Percentiles rank a stretch among this genome's conserved stretches.
These are phyloP conservation scores for Nitzschia sp. DNA, from an alignment of 108 stramenopile genomes.

Conservation along the genomic window DNA sequence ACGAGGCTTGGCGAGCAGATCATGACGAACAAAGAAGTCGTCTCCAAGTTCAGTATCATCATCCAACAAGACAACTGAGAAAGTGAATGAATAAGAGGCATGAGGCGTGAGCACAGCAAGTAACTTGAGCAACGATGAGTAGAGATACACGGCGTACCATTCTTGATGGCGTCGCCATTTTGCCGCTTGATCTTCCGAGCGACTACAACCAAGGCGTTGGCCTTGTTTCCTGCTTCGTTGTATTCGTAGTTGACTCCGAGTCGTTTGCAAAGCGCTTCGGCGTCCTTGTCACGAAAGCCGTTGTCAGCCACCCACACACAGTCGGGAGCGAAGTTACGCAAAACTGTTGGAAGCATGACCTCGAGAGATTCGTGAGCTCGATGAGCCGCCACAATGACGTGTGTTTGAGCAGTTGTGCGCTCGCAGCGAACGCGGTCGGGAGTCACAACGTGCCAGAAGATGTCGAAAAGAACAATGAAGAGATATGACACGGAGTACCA, in stretches of 20 bases:
- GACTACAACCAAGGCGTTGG: constrained; percentile 13
- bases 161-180: constrained; percentile 11
- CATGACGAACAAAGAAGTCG: constrained; percentile 16
- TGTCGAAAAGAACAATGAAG: constrained; percentile 14
- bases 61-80: constrained; percentile 17
- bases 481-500: constrained; percentile 8
- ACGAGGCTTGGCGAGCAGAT: neutral
- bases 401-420: constrained; percentile 7
- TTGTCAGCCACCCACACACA: constrained; percentile 21
- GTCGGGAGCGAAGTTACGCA: constrained; percentile 10
- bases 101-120: too few species aligned
- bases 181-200: constrained; percentile 14
- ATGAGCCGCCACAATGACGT: constrained; percentile 19
- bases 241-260: constrained; percentile 19
- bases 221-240: constrained; percentile 21
- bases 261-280: constrained; percentile 6
- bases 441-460: constrained; percentile 6
- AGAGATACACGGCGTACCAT: neutral
- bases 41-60: constrained; percentile 11
- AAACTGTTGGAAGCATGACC: constrained; percentile 12
- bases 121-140: neutral
- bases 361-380: constrained; percentile 1
- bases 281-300: constrained; percentile 2
- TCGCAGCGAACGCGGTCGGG: constrained; percentile 22
- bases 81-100: neutral